Conservation (phyloP, 169 alveolate genomes). For the Plasmodium inui region DNA sequence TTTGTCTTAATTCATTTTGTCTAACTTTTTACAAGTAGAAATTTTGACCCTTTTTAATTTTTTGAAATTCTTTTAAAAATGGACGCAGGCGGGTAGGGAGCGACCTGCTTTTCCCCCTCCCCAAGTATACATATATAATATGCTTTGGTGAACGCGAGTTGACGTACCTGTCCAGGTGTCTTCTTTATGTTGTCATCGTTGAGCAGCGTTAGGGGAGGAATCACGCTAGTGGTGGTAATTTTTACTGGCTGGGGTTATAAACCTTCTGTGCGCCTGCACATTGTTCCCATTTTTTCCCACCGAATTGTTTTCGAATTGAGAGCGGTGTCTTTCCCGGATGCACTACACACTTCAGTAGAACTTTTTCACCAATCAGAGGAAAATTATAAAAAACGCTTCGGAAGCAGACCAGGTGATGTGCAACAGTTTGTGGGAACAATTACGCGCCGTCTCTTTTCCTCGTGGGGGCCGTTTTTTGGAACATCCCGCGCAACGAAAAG, state of each 20-base stretch:
- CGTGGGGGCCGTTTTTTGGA: background rate
- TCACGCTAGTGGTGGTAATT: background rate
- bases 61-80: background rate
- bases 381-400: too few relatives aligned
- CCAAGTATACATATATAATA: too few relatives aligned
- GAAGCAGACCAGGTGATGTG: too few relatives aligned
- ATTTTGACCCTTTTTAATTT: constrained; percentile 21
- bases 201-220: background rate
- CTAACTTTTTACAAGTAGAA: constrained; percentile 19
- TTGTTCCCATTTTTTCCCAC: background rate
- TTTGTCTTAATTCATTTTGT: constrained; percentile 28
- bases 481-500: background rate
- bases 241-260: background rate
- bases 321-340: background rate
- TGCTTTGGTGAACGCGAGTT: background rate
- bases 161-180: background rate
- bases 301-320: background rate
- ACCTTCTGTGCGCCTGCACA: background rate
- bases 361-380: too few relatives aligned
- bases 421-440: too few relatives aligned
- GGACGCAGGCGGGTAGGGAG: background rate
- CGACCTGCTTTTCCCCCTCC: background rate
- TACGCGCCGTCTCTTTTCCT: background rate
- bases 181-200: background rate
- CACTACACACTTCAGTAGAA: too few relatives aligned